Conservation (phyloP, 306 rosid genomes). For the Cicer pinnatifidum region DNA sequence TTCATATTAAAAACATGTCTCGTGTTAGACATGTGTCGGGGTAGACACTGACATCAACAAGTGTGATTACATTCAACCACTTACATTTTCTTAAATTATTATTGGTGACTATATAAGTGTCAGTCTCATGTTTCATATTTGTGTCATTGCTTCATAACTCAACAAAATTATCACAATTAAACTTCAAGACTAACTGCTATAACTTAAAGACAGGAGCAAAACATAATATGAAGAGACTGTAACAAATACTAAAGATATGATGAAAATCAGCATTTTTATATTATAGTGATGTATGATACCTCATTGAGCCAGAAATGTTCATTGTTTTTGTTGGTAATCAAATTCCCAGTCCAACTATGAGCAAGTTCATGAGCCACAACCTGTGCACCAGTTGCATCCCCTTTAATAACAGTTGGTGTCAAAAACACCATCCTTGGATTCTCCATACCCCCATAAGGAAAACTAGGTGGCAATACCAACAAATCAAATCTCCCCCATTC, state of each 20-base stretch:
- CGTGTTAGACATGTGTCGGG: no score
- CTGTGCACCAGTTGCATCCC: conserved; percentile 84
- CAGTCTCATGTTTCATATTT: no score
- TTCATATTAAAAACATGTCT: no score
- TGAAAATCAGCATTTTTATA: background rate
- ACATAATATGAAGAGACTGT: background rate
- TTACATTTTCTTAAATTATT: no score
- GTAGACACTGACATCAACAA: no score
- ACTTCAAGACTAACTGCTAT: conserved; percentile 1
- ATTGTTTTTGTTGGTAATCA: conserved; percentile 86
- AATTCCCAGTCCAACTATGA: conserved; percentile 97
- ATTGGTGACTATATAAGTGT: no score
- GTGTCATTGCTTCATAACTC: background rate
- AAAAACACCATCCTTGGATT: conserved; percentile 93
- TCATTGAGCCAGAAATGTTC: conserved; percentile 98
- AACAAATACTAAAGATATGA: background rate
- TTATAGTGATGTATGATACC: conserved; percentile 42
- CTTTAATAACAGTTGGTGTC: conserved; percentile 91
- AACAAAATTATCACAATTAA: conserved; percentile 1
- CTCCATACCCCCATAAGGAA: conserved; percentile 95
- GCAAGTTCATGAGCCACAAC: conserved; percentile 96
- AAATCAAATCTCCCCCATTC: conserved; percentile 93
- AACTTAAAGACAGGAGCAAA: conserved; percentile 17
- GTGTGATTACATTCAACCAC: no score
- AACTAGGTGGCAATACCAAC: conserved; percentile 90